Base-by-base conservation (phyloP, 2,329 filamentous ascomycete genomes). In the Bipolaris cookei region DNA sequence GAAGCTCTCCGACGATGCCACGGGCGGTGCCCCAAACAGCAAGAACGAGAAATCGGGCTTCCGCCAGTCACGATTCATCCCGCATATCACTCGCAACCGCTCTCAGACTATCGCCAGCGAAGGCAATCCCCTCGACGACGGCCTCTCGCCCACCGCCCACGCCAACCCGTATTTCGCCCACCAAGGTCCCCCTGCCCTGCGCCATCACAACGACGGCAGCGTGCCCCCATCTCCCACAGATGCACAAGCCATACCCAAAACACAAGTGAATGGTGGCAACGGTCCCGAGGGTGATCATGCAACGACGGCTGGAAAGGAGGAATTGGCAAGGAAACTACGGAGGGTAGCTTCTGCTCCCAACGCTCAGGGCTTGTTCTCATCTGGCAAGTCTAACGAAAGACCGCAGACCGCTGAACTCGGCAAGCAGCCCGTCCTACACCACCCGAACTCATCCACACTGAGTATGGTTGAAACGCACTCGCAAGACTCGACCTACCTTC, bases 121-220 rank as follows among this genome's bases (percentile, higher is more conserved):
- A 79, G 93, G 93, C 67, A 92, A 97, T 74, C 86, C 89, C 56
- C 84, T 97, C 64, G 94, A 97, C 67, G 93, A 97, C 77, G 83
- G 86, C 60, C 84, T 96, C 71, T 97, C 93, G 72, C 95, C 95
- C 23, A 98, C 92, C 4, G 94, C 93, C 49, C 88, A 94, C 73
- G 94, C 92, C 63, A 99, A 99, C 76, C 95, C 95, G 16, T 99
- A 99, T 79, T 99, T 98, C 77, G 90, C 88, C 65, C 95, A 98
- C 76, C 95, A 99, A 79, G 95, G 95, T 55, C 92, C 92, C 68
- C 95, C 95, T 3, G 91, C 91, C 63, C 82, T 98, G 69, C 89
- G 94, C 73, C 95, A 99, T 80, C 92, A 96, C 80, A 96, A 98
- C 77, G 92, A 95, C 67, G 91, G 89, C 71, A 97, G 92, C 63